Percentiles rank a stretch among this genome's conserved stretches.
These are phyloP conservation scores for Coemansia sp. DNA, from an alignment of 192 early-diverging fungal species.

Conservation along the genomic window DNA sequence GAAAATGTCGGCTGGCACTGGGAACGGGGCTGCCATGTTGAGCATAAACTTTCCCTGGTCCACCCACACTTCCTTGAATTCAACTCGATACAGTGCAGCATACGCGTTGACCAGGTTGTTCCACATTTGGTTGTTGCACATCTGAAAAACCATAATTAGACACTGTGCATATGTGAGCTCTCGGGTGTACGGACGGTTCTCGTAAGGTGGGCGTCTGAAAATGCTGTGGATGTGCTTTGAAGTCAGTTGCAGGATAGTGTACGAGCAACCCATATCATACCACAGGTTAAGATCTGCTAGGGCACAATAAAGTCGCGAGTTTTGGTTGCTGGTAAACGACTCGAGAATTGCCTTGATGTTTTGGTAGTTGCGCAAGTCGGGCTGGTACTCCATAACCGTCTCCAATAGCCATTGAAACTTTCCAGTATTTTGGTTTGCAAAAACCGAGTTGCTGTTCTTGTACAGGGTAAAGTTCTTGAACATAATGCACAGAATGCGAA, in stretches of 20 bases:
- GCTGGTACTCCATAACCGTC: conserved; percentile 19
- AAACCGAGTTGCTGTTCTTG: conserved; percentile 23
- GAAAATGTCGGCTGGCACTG: conserved; percentile 16
- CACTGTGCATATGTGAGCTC: conserved; percentile 40
- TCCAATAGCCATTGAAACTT: conserved; percentile 13
- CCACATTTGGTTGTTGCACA: conserved; percentile 23
- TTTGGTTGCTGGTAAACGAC: conserved; percentile 48
- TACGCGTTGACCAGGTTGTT: conserved; percentile 22
- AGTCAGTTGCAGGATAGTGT: conserved; percentile 26
- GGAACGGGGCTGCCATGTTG: neutral
- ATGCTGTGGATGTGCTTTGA: conserved; percentile 40
- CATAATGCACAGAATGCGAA: conserved; percentile 36
- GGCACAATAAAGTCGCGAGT: conserved; percentile 39
- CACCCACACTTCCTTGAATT: conserved; percentile 16
- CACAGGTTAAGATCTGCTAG: conserved; percentile 27
- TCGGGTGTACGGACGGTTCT: conserved; percentile 26
- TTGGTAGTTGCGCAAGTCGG: conserved; percentile 6
- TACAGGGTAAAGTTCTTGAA: conserved; percentile 27
- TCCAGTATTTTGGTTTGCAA: neutral
- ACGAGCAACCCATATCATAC: conserved; percentile 16
- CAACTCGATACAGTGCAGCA: conserved; percentile 10
- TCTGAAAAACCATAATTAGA: conserved; percentile 33
- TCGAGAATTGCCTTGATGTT: conserved; percentile 18
- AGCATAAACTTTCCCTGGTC: conserved; percentile 32
- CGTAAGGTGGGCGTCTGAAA: conserved; percentile 38